Evolutionary conservation across 2,329 filamentous ascomycete species (phyloP), one percentile per base, ranked within the genome.

Genomic region (Aspergillus sp.): DNA sequence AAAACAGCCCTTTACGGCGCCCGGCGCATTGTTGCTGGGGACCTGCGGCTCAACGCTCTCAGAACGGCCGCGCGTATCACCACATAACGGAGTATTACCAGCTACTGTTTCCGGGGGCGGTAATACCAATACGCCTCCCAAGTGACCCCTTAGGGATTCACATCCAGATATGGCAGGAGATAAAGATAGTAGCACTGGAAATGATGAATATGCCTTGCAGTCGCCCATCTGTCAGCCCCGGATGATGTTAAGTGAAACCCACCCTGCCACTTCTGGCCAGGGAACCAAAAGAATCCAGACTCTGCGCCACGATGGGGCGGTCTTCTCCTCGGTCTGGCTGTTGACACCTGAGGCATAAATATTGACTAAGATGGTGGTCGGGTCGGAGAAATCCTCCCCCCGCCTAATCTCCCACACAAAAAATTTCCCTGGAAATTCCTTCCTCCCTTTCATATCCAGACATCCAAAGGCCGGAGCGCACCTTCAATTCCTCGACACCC

Each of bases 381-480:
- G 36, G 27, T 12, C 36, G 36, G 36, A 39, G 9, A 8, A 39
- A 39, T 4, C 26, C 19, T 9, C 7, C 10, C 10, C 26, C 34
- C 34, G 34, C n/a, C 12, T 12, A 19, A 39, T 39, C 36, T 39
- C 36, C 36, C 36, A 39, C 36, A 39, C 12, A 39, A 39, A 39
- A 52, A 48, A 45, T 40, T 34, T 30, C 43, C 36, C 28, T 29
- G 29, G 32, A 26, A 40, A 28, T 39, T 39, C 12, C 29, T 29
- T n/a, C 12, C 34, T 48, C 12, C 34, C 46, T 46, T 47, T 34
- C 45, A 48, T 48, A 45, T 32, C 46, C 46, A 39, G 34, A 39
- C 42, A 45, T 45, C 41, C 50, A 50, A 54, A 47, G 55, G 60
- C 67, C 65, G 67, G 65, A 69, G 64, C 66, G 63, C 63, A 62